phyloP scores from a whole-genome alignment of 2,329 filamentous ascomycete species.

The Penicillium sp. region DNA sequence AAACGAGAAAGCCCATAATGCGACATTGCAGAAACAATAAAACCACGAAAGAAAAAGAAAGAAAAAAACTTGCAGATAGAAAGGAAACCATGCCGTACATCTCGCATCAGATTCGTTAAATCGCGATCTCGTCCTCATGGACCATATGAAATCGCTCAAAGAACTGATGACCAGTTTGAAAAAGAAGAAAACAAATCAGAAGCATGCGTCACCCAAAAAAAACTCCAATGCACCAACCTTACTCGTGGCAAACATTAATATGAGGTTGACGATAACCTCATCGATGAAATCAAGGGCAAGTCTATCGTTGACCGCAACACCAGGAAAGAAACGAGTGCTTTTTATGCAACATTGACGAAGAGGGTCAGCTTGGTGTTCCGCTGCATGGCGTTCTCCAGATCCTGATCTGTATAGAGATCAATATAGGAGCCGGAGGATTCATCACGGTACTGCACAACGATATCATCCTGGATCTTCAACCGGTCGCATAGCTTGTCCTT shows the following conservation, averaged over 20 bases:
- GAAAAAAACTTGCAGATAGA: constrained; percentile 1
- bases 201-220: constrained; percentile 12
- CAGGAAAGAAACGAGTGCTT: constrained; percentile 10
- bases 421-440: constrained; percentile 74
- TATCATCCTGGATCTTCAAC: constrained; percentile 72
- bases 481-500: constrained; percentile 82
- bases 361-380: constrained; percentile 85
- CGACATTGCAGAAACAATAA: constrained; percentile 17
- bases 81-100: constrained; percentile 33
- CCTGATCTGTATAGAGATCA: constrained; percentile 73
- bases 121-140: constrained; percentile 24
- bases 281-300: constrained; percentile 18
- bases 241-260: constrained; percentile 18
- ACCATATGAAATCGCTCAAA: constrained; percentile 28
- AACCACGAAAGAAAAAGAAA: constrained; percentile 3
- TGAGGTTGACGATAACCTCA: constrained; percentile 8
- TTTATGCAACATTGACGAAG: constrained; percentile 54
- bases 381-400: constrained; percentile 76
- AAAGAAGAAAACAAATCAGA: neutral
- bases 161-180: constrained; percentile 16
- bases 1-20: constrained; percentile 16
- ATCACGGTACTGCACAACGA: constrained; percentile 82
- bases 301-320: constrained; percentile 16
- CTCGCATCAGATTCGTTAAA: constrained; percentile 38
- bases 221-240: constrained; percentile 29